Base-by-base conservation (phyloP, 495 filamentous ascomycete genomes). In the Niebla homalea region DNA sequence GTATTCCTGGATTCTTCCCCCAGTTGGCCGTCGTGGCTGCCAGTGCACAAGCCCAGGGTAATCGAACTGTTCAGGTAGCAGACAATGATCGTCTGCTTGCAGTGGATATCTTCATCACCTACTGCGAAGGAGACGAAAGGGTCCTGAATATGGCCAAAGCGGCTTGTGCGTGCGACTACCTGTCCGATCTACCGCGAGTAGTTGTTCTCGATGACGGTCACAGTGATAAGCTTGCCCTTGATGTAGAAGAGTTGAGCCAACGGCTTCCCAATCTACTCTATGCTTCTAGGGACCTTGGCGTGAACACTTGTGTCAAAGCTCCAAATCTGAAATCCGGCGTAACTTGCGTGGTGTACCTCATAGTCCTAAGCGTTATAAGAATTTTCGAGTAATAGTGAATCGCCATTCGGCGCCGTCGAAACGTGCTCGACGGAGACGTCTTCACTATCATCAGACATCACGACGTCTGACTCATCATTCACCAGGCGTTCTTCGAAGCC, bases 321-420 rank as follows among this genome's bases (percentile, higher is more conserved):
- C 74, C 70, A 6, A 80, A 79, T 46, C 59, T 80, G 23, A 77
- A 75, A 41, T 70, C 69, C 50, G 76, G 72, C 52, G 70, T 12
- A n/a, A n/a, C n/a, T n/a, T n/a, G n/a, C n/a, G n/a, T n/a, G n/a
- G n/a, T n/a, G n/a, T n/a, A n/a, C n/a, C n/a, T n/a, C n/a, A n/a
- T n/a, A n/a, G n/a, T n/a, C n/a, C n/a, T n/a, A n/a, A n/a, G n/a
- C n/a, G n/a, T n/a, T n/a, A n/a, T n/a, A 32, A 32, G 26, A 32
- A 32, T 32, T 32, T 7, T 32, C 26, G 26, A 32, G 26, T 11
- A 32, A 32, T 11, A 32, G 1, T 32, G 26, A 32, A 32, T 32
- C 26, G 1, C 7, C 26, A 8, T 32, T 11, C 12, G 26, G 26
- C 26, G 42, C 16, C 42, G 21, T n/a, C 23, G 42, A 25, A 4